phyloP scores from a whole-genome alignment of 2,329 filamentous ascomycete species.

The Aspergillus bombycis region DNA sequence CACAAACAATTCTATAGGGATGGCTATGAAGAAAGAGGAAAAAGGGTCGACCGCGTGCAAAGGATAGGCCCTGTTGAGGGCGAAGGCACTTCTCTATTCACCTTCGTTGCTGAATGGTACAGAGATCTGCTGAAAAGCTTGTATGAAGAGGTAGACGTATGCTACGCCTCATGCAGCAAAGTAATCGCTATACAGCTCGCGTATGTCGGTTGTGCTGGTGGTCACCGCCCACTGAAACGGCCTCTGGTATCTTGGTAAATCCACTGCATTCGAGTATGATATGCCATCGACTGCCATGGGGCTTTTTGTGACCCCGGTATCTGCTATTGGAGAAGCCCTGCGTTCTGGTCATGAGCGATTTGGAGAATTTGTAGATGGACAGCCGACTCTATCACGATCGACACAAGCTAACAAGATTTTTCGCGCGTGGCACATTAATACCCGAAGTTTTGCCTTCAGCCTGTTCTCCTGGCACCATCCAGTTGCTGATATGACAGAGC shows the following conservation, averaged over 20 bases:
- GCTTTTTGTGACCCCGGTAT: not conserved
- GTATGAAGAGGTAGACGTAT: not conserved
- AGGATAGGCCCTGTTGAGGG: not conserved
- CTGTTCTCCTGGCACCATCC: slow-evolving; percentile 3
- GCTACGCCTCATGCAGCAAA: not conserved
- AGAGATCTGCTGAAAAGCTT: not conserved
- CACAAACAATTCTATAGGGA: not conserved
- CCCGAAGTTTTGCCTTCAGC: slow-evolving; percentile 5
- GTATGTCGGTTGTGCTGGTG: not conserved
- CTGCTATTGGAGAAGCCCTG: not conserved
- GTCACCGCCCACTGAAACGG: not conserved
- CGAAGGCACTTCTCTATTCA: not conserved
- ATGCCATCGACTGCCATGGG: not conserved
- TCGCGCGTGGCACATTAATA: slow-evolving; percentile 7
- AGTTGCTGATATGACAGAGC: slow-evolving; percentile 6
- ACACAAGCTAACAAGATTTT: not conserved
- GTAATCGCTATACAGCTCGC: not conserved
- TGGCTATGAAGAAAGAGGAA: not conserved
- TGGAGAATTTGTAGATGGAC: not conserved
- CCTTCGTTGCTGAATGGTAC: not conserved
- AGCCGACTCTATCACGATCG: not conserved
- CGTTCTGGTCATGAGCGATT: not conserved
- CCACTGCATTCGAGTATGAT: not conserved
- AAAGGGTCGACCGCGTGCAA: not conserved
- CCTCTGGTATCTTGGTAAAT: not conserved